Conservation (phyloP, 1,284 basidiomycete species). For the Phellopilus nigrolimitatus region DNA sequence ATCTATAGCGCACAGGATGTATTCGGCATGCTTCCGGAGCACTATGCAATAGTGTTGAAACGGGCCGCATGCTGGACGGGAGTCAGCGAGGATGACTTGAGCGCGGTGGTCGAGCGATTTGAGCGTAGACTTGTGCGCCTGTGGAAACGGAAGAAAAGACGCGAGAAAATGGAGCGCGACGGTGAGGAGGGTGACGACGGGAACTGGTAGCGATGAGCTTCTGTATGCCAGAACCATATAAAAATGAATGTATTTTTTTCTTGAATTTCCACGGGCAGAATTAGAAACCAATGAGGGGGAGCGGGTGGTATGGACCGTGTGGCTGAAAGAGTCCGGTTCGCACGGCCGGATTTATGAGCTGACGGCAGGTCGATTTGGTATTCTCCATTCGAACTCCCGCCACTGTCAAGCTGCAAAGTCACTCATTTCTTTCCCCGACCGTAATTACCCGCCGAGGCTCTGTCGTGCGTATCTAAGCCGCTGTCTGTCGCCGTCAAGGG, state of each 20-base stretch:
- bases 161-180: constrained; percentile 13
- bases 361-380: neutral
- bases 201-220: constrained; percentile 19
- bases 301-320: no score
- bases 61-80: constrained; percentile 50
- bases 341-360: neutral
- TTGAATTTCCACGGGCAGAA: constrained; percentile 2
- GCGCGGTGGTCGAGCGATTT: constrained; percentile 49
- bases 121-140: constrained; percentile 54
- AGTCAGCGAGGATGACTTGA: constrained; percentile 44
- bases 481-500: neutral
- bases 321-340: neutral
- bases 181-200: constrained; percentile 23
- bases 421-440: constrained; percentile 5
- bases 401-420: neutral
- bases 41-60: constrained; percentile 43
- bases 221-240: neutral
- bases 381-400: neutral
- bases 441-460: neutral
- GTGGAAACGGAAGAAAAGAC: constrained; percentile 33
- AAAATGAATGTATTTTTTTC: neutral
- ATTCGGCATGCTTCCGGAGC: constrained; percentile 48
- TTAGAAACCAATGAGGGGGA: neutral
- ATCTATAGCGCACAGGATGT: constrained; percentile 58
- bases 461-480: neutral